Evolutionary conservation across 2,329 filamentous ascomycete genomes (phyloP), one percentile per base, ranked within the genome.

Genomic region (Huntiella moniliformis): DNA sequence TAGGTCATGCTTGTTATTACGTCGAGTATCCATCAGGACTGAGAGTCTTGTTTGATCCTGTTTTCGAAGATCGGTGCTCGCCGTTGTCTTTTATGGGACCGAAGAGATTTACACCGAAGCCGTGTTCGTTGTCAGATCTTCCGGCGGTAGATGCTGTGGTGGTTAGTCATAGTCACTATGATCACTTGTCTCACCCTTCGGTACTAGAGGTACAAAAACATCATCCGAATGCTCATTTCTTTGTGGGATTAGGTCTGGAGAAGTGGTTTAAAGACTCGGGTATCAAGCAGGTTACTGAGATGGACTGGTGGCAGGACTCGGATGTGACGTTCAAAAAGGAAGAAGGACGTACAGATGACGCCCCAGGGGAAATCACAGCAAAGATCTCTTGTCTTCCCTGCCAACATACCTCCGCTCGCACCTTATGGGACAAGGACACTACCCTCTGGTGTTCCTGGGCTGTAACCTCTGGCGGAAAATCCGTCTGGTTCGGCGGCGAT

Each of bases 261-360:
- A 65, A 71, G 41, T 95, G 87, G 87, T 94, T 96, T 60, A 65
- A 67, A 40, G 63, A 67, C 3, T 68, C 67, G 18, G 84, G 83
- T 1, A 73, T 94, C 45, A 52, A 71, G 1, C 82, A 85, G 49
- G 79, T 88, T 38, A 92, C 84, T 0, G 87, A 95, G 63, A 61
- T 95, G 55, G 88, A 96, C 62, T 95, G 88, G 88, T 95, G 88
- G 88, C 79, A 93, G 54, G 79, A 83, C 52, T 71, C 76, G 4
- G 77, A 88, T 41, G 60, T 94, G n/a, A 74, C 65, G 0, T 62
- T 94, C 18, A 34, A 44, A 37, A 41, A 38, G 52, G 31, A 18
- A 51, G 40, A 48, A 28, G 52, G 51, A 47, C 51, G 54, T 32
- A 52, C 55, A 15, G 51, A 56, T 36, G 54, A 52, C n/a, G 49